These are phyloP conservation scores for Rosa persica DNA, from an alignment of 306 rosid genomes.

Conservation along the genomic window DNA sequence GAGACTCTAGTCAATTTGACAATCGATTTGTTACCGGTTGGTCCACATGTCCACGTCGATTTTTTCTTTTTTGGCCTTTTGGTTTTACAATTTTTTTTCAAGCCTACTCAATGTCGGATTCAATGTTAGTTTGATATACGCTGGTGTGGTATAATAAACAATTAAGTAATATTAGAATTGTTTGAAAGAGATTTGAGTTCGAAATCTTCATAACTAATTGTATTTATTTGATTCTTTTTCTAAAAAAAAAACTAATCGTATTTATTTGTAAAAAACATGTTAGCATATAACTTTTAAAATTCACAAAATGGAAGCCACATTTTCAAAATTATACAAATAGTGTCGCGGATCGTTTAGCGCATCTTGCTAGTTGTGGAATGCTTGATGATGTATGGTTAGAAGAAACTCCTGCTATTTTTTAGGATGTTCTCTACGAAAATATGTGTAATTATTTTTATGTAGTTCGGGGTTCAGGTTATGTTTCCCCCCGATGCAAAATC, in stretches of 20 bases:
- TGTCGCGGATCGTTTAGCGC: too few relatives aligned
- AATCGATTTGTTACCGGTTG: not conserved
- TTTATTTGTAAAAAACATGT: not conserved
- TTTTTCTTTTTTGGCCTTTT: not conserved
- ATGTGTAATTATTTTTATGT: too few relatives aligned
- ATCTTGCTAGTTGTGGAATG: too few relatives aligned
- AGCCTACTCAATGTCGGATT: too few relatives aligned
- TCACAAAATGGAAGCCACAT: not conserved
- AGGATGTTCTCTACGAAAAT: too few relatives aligned
- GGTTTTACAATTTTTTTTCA: not conserved
- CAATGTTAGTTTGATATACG: not conserved
- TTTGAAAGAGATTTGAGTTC: not conserved
- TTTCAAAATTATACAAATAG: not conserved
- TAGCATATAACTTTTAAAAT: not conserved
- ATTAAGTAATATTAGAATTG: not conserved
- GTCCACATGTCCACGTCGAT: not conserved
- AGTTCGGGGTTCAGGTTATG: too few relatives aligned
- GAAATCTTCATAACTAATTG: not conserved
- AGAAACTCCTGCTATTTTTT: too few relatives aligned
- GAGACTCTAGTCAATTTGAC: not conserved
- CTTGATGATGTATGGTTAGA: too few relatives aligned
- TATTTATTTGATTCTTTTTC: too few relatives aligned
- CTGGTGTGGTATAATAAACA: too few relatives aligned
- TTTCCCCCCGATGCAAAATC: too few relatives aligned
- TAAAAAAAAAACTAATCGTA: too few relatives aligned